These are phyloP conservation scores for Globisporangium mamillatum DNA, from an alignment of 352 stramenopile species.

Conservation along the genomic window DNA sequence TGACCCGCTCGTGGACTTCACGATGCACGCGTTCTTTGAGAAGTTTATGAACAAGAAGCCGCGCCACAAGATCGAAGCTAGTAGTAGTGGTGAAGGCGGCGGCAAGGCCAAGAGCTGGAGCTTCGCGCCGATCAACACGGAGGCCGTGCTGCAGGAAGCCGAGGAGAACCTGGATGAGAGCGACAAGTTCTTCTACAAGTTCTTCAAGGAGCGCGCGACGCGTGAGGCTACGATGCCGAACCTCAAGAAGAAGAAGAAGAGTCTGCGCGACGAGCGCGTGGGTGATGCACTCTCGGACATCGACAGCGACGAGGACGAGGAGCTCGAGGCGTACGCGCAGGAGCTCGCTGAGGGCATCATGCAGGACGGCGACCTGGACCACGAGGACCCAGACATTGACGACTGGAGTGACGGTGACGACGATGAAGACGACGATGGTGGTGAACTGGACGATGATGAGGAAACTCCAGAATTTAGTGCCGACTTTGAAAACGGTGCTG, in stretches of 20 bases:
- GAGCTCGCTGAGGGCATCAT: slow-evolving; percentile 89
- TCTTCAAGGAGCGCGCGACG: slow-evolving; percentile 84
- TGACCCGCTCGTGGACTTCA: slow-evolving; percentile 97
- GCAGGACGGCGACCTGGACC: slow-evolving; percentile 70
- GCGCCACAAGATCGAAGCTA: slow-evolving; percentile 36
- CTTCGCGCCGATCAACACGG: slow-evolving; percentile 66
- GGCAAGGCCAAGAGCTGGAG: slow-evolving; percentile 60
- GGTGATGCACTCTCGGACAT: slow-evolving; percentile 58
- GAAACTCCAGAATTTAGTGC: slow-evolving; percentile 15
- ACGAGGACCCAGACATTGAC: slow-evolving; percentile 74
- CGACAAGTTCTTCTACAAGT: slow-evolving; percentile 94
- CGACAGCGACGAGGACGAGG: slow-evolving; percentile 69
- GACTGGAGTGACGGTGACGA: slow-evolving; percentile 62
- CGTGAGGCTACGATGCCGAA: slow-evolving; percentile 35
- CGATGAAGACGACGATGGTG: slow-evolving; percentile 43
- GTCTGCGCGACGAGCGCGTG: slow-evolving; percentile 30
- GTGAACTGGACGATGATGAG: slow-evolving; percentile 34
- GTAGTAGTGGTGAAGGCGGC: slow-evolving; percentile 2
- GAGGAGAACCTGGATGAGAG: slow-evolving; percentile 68
- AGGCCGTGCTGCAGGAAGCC: slow-evolving; percentile 61
- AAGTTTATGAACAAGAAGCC: slow-evolving; percentile 99
- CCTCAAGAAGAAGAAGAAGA: slow-evolving; percentile 35
- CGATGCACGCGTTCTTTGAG: slow-evolving; percentile 96
- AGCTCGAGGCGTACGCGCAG: slow-evolving; percentile 88
- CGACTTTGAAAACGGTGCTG: slow-evolving; percentile 29